Evolutionary conservation across 176 grass and related monocot species (phyloP).

Genomic region (Aegilops bicornis): DNA sequence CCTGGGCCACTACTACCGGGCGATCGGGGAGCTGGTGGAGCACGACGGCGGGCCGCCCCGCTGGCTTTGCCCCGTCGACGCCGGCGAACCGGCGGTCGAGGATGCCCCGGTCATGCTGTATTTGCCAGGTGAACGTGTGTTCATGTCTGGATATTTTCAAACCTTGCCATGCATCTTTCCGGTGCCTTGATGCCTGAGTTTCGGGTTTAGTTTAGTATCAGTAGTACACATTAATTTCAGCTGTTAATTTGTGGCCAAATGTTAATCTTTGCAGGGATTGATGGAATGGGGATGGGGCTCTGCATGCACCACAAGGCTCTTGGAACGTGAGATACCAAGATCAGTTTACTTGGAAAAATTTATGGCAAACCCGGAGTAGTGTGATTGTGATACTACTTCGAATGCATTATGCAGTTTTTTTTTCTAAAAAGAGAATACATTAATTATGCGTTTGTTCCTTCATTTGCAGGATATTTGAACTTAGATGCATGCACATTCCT

Average conservation of each 20-base stretch:
- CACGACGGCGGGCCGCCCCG: slow-evolving; percentile 49
- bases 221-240: neutral
- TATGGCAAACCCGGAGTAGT: neutral
- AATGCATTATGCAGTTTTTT: neutral
- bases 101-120: slow-evolving; percentile 61
- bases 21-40: slow-evolving; percentile 31
- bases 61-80: slow-evolving; percentile 52
- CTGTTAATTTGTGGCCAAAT: neutral
- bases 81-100: neutral
- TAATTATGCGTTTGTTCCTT: neutral
- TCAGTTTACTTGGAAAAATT: neutral
- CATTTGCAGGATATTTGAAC: slow-evolving; percentile 61
- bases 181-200: too few relatives aligned
- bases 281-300: slow-evolving; percentile 66
- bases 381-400: neutral
- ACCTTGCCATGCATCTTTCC: too few relatives aligned
- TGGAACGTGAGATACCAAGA: slow-evolving; percentile 40
- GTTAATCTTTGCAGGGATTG: slow-evolving; percentile 29
- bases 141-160: neutral
- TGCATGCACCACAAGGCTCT: slow-evolving; percentile 79
- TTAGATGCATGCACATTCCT: slow-evolving; percentile 69
- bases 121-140: slow-evolving; percentile 43
- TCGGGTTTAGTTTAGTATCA: too few relatives aligned
- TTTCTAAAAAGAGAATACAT: neutral
- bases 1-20: slow-evolving; percentile 42